A percentile compares a stretch with the other conserved stretches of the same genome.
These are phyloP conservation scores for Myriangium duriaei DNA, from an alignment of 2,329 filamentous ascomycete species.

Conservation along the genomic window DNA sequence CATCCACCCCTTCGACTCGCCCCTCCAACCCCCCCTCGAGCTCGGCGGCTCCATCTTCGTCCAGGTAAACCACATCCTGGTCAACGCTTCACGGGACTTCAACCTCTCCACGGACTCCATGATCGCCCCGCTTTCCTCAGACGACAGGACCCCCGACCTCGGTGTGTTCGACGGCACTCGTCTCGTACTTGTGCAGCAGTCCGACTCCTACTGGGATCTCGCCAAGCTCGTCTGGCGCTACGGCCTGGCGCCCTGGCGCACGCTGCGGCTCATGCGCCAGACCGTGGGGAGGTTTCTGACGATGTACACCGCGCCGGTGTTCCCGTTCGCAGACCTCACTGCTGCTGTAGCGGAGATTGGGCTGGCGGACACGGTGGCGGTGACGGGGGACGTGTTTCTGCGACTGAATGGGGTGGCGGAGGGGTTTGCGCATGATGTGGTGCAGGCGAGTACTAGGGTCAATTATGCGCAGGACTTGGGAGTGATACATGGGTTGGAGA, in stretches of 20 bases:
- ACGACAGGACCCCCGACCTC: conserved; percentile 41
- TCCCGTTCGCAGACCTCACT: conserved; percentile 71
- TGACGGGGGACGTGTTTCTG: conserved; percentile 64
- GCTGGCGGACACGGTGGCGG: conserved; percentile 50
- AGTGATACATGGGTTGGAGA: conserved; percentile 77
- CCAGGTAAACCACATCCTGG: conserved; percentile 67
- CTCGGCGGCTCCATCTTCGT: conserved; percentile 91
- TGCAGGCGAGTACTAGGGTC: conserved; percentile 82
- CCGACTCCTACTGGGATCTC: conserved; percentile 56
- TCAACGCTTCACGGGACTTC: conserved; percentile 58
- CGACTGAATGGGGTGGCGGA: conserved; percentile 52
- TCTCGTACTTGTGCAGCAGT: conserved; percentile 58
- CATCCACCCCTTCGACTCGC: conserved; percentile 60
- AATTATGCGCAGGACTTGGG: conserved; percentile 87
- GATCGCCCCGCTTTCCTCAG: conserved; percentile 28
- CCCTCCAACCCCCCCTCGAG: conserved; percentile 54
- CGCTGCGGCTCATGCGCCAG: conserved; percentile 57
- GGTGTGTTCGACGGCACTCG: conserved; percentile 73
- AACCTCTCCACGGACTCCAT: conserved; percentile 42
- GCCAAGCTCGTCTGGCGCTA: conserved; percentile 77
- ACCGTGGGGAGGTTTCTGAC: conserved; percentile 62
- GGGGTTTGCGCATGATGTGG: conserved; percentile 63
- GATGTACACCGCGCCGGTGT: conserved; percentile 69
- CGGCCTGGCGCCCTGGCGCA: conserved; percentile 62
- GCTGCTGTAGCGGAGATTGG: conserved; percentile 54